Conservation (phyloP, 2,329 filamentous ascomycete genomes). For the Aquanectria penicillioides region DNA sequence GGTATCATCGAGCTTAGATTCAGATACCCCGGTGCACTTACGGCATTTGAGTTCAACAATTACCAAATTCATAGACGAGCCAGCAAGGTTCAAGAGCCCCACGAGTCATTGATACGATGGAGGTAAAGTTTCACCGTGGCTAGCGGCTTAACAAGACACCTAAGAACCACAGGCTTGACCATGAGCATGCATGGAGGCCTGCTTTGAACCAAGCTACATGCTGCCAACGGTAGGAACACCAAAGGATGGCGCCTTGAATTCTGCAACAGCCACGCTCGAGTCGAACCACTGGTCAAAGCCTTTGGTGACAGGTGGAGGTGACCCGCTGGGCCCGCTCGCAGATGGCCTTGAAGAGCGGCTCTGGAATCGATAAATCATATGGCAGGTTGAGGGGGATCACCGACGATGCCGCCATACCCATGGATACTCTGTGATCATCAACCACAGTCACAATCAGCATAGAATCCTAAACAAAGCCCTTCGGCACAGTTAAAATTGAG, state of each 20-base stretch:
- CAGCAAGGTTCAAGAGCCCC: not conserved
- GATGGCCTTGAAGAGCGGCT: conserved; percentile 1
- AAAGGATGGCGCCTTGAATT: conserved; percentile 10
- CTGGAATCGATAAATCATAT: conserved; percentile 7
- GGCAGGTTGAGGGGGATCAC: not conserved
- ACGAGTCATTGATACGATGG: not conserved
- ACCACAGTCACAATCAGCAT: no score
- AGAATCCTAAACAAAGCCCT: no score
- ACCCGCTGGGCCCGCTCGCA: conserved; percentile 12
- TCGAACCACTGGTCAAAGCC: conserved; percentile 22
- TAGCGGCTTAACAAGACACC: not conserved
- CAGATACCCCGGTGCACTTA: not conserved
- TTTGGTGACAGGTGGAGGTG: conserved; percentile 19
- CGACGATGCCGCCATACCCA: not conserved
- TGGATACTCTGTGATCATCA: not conserved
- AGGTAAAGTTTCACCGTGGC: not conserved
- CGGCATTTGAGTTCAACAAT: not conserved
- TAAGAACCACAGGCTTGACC: not conserved
- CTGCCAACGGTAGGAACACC: conserved; percentile 1
- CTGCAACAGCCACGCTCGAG: conserved; percentile 12
- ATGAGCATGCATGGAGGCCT: not conserved
- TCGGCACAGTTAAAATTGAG: no score
- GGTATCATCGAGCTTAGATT: not conserved
- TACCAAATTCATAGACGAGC: not conserved
- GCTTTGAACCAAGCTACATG: not conserved